Evolutionary conservation across 1,284 basidiomycete species (phyloP), one percentile per base, ranked within the genome.

Genomic region (Hymenochaete sp.): DNA sequence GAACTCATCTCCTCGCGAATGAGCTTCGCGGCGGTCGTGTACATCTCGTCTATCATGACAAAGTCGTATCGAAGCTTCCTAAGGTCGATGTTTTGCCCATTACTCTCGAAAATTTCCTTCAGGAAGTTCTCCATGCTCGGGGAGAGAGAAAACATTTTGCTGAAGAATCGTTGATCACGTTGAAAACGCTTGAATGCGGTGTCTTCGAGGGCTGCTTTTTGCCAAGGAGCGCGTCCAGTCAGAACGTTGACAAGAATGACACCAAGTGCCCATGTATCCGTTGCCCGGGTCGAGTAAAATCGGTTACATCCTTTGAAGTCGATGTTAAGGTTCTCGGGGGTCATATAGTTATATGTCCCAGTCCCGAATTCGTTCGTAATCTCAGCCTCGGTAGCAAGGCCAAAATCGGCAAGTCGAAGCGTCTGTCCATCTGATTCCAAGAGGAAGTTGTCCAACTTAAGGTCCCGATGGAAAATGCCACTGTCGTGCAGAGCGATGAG

Each of bases 361-460:
- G 60, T 62, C 28, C 79, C 78, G 62, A 77, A 82, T 53, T 80
- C 49, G 56, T 59, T 50, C 60, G 74, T 55, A 54, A 57, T 47
- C 56, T 61, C 53, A 71, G 70, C 40, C 60, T 67, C 42, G 0
- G 82, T 85, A 1, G 82, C 77, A 14, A 85, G 65, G 0, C 82
- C 82, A 59, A 85, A 87, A 64, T 87, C 82, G 32, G 77, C 72
- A 4, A 50, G 13, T 16, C 72, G 68, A n/a, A 85, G 66, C 14
- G 5, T 66, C 52, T 79, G 76, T 52, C 93, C 93, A 59, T 68
- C 73, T 44, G 64, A 62, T 43, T 70, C 86, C 66, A 92, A 77
- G 18, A 87, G 65, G 50, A 85, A 76, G 61, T 87, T 85, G 57
- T 85, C 82, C 1, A 82, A 81, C 60, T 85, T 86, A 45, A 86